A percentile compares a stretch with the other conserved stretches of the same genome.
phyloP scores from a whole-genome alignment of 345 rosid genomes.

The Mangifera indica region DNA sequence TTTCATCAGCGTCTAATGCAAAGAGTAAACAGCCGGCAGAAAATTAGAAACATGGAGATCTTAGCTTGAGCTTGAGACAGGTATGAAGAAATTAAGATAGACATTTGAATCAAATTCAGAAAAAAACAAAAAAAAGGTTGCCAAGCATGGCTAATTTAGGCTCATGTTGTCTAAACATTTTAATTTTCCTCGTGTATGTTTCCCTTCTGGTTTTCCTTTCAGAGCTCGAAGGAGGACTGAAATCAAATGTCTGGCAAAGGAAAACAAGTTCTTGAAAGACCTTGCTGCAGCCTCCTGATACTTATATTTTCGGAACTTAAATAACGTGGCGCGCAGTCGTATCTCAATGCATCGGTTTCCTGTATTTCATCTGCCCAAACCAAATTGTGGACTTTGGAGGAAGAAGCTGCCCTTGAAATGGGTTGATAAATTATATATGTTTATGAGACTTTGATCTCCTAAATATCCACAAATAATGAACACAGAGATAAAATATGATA shows the following conservation, averaged over 20 bases:
- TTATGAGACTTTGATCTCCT: background rate
- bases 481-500: background rate
- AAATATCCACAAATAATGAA: background rate
- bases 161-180: no score
- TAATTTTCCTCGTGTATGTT: background rate
- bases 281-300: background rate
- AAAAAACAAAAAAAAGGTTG: background rate
- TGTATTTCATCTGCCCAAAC: background rate
- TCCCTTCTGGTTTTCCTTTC: background rate
- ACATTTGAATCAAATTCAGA: background rate
- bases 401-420: background rate
- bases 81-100: constrained; percentile 10
- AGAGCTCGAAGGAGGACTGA: constrained; percentile 15
- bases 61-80: constrained; percentile 25
- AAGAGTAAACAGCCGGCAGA: constrained; percentile 24
- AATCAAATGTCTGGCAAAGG: background rate
- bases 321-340: background rate
- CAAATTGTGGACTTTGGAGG: constrained; percentile 1
- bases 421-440: background rate
- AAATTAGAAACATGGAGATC: constrained; percentile 25
- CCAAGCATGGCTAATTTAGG: background rate
- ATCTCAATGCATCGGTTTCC: background rate
- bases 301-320: background rate
- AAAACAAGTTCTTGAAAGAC: constrained; percentile 1
- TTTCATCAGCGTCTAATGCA: constrained; percentile 42